Evolutionary conservation across 169 alveolate species (phyloP).

Genomic region (Haemoproteus tartakovskyi): DNA sequence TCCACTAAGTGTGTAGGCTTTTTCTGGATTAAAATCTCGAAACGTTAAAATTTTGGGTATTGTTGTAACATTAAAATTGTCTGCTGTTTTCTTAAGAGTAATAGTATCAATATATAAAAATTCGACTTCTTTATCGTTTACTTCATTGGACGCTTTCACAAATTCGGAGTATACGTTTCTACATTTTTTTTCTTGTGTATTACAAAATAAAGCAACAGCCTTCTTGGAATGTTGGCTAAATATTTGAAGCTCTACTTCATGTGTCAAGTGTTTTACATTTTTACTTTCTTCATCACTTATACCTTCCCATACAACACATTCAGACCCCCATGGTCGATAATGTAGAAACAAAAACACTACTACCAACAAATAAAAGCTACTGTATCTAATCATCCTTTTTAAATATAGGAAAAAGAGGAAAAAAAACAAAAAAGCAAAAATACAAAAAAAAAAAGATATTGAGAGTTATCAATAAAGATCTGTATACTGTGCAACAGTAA

Average conservation of each 20-base stretch:
- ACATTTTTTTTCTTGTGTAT: conserved; percentile 15
- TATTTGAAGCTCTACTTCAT: conserved; percentile 52
- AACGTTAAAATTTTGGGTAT: conserved; percentile 44
- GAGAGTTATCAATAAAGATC: too few relatives aligned
- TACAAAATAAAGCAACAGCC: conserved; percentile 61
- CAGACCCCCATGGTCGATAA: background rate
- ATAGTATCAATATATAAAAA: conserved; percentile 52
- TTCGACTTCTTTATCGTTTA: conserved; percentile 8
- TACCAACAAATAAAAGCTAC: too few relatives aligned
- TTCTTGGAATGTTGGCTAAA: conserved; percentile 50
- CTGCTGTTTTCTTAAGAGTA: conserved; percentile 37
- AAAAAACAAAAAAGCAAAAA: too few relatives aligned
- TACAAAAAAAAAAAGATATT: too few relatives aligned
- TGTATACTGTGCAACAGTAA: too few relatives aligned
- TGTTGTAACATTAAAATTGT: conserved; percentile 27
- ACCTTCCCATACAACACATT: conserved; percentile 18
- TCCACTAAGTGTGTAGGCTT: conserved; percentile 39
- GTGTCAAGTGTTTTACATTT: conserved; percentile 53
- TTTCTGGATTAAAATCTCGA: conserved; percentile 58
- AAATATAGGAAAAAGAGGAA: too few relatives aligned
- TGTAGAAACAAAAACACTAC: background rate
- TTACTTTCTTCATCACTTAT: conserved; percentile 24
- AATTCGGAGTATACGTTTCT: conserved; percentile 43
- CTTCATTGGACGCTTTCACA: conserved; percentile 28
- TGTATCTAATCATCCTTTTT: too few relatives aligned